Evolutionary conservation across 2,329 filamentous ascomycete species (phyloP), one percentile per base, ranked within the genome.

Genomic region (Cercospora zeina): DNA sequence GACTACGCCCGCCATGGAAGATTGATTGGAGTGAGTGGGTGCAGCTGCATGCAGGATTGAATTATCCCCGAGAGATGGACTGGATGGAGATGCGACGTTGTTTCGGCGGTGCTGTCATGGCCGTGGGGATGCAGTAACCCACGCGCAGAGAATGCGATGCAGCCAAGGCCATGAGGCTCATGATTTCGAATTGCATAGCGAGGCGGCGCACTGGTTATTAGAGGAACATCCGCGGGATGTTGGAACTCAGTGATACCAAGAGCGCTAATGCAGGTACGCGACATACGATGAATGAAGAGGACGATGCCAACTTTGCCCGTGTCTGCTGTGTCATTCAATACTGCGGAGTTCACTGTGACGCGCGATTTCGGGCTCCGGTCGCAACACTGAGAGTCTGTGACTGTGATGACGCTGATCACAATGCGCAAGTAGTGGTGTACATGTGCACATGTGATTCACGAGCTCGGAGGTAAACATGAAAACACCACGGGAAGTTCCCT

Each of bases 1-100:
- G 81, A 82, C 67, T 63, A 67, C 66, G 60, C 65, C 65, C 69
- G 63, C 61, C 24, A 16, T 39, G 36, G 11, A 61, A 60, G 21
- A 9, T 59, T 30, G 61, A 56, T 13, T 53, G 58, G 42, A 60
- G 16, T 10, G 68, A 71, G 42, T 73, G 68, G 68, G 47, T 66
- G n/a, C 64, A 58, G 21, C 62, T 72, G n/a, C 58, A 65, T 37
- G 61, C 68, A 54, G 70, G 70, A 14, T 60, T 71, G 30, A 70
- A 72, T 30, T 72, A 67, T 58, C 67, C 67, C 4, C 65, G 66
- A n/a, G 71, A 73, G 51, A 27, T 68, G 13, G 66, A 71, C 7
- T 71, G 71, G 70, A 66, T 72, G 68, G 71, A 73, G 47, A 65
- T 73, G 6, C 68, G 63, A 61, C 61, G 68, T 33, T 47, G 72